Conservation (phyloP, 2,329 filamentous ascomycete genomes). For the Dichotomopilus funicola region DNA sequence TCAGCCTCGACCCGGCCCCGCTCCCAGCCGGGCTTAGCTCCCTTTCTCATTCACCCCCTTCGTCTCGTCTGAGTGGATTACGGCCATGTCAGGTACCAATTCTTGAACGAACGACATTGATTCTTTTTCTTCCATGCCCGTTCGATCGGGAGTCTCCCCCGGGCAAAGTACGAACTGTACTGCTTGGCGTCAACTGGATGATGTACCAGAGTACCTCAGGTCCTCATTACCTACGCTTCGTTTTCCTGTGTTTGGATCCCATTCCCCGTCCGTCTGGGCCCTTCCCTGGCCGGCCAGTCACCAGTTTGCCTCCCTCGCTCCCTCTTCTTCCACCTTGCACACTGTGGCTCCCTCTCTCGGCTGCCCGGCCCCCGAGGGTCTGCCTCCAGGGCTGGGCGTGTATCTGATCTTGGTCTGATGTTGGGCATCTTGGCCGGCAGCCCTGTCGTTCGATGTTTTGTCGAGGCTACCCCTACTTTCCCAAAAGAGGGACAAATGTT, state of each 20-base stretch:
- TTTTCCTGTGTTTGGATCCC: not conserved
- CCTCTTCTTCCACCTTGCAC: not conserved
- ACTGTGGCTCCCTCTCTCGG: not conserved
- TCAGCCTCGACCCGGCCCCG: constrained; percentile 17
- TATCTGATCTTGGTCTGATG: constrained; percentile 1
- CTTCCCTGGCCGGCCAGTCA: constrained; percentile 2
- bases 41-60: constrained; percentile 13
- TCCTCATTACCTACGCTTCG: not conserved
- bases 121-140: constrained; percentile 2
- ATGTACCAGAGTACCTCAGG: too few relatives aligned
- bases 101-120: constrained; percentile 10
- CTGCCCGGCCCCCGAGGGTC: not conserved
- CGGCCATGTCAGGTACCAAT: constrained; percentile 7
- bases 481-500: constrained; percentile 18
- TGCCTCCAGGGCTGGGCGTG: constrained; percentile 3
- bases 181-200: not conserved
- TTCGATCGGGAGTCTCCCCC: constrained; percentile 8
- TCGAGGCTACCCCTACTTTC: constrained; percentile 24
- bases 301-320: constrained; percentile 1
- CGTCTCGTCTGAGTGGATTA: constrained; percentile 16
- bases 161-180: not conserved
- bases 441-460: constrained; percentile 20
- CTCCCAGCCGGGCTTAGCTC: constrained; percentile 16
- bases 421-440: constrained; percentile 10
- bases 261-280: not conserved